phyloP scores from a whole-genome alignment of 2,329 filamentous ascomycete genomes.

The Ambrosiella cleistominuta region DNA sequence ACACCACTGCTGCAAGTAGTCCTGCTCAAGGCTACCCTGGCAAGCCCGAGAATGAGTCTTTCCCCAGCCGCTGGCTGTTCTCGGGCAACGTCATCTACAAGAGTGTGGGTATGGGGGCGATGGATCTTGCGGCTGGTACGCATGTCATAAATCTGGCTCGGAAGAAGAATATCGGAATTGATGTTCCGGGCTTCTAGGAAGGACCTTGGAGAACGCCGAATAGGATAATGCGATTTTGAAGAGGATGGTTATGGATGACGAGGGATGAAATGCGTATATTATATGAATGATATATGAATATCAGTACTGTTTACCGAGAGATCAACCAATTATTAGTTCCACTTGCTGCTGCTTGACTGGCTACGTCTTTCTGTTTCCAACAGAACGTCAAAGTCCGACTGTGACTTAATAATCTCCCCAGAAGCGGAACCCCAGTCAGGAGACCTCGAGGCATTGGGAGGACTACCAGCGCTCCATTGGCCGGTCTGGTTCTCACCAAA shows the following conservation, averaged over 20 bases:
- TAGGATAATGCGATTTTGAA: slow-evolving; percentile 4
- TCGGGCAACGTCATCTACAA: slow-evolving; percentile 52
- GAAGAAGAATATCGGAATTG: slow-evolving; percentile 35
- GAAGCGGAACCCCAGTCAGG: neutral
- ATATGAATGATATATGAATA: neutral
- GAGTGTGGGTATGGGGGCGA: slow-evolving; percentile 47
- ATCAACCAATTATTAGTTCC: slow-evolving; percentile 14
- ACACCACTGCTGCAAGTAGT: neutral
- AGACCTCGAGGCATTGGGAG: neutral
- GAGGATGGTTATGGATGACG: neutral
- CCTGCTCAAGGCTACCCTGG: neutral
- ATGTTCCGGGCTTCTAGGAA: slow-evolving; percentile 32
- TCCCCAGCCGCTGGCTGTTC: slow-evolving; percentile 37
- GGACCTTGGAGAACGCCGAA: neutral
- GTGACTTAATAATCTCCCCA: slow-evolving; percentile 18
- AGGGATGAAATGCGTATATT: too few relatives aligned
- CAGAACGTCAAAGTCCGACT: slow-evolving; percentile 33
- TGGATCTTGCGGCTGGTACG: slow-evolving; percentile 46
- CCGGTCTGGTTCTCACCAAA: neutral
- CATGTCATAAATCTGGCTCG: slow-evolving; percentile 39
- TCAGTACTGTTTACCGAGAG: neutral
- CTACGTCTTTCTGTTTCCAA: slow-evolving; percentile 27
- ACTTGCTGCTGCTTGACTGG: slow-evolving; percentile 23
- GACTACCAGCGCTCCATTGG: neutral
- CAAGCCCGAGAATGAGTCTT: slow-evolving; percentile 30